Conservation (phyloP, 192 early-diverging fungal genomes). For the Phycomyces nitens region DNA sequence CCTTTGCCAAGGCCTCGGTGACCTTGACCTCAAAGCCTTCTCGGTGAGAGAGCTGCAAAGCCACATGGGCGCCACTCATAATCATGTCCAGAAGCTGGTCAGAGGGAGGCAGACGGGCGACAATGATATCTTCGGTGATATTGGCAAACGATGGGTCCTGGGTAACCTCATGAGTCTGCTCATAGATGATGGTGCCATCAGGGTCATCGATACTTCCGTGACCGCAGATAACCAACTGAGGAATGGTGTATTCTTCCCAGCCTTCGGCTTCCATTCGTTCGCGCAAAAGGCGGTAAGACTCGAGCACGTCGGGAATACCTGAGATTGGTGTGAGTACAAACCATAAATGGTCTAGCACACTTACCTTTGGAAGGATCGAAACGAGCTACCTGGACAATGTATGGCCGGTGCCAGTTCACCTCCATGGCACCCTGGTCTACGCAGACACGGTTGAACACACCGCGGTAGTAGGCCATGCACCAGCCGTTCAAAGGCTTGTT, state of each 20-base stretch:
- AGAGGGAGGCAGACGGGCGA: conserved; percentile 66
- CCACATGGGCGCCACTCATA: conserved; percentile 66
- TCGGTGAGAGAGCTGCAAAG: conserved; percentile 73
- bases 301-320: conserved; percentile 66
- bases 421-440: conserved; percentile 64
- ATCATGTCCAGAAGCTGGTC: conserved; percentile 78
- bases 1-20: conserved; percentile 70
- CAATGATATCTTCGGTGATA: conserved; percentile 55
- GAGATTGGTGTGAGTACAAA: neutral
- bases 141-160: conserved; percentile 43
- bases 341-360: neutral
- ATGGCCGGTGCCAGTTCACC: conserved; percentile 59
- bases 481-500: conserved; percentile 63
- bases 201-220: conserved; percentile 84
- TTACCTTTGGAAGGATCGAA: conserved; percentile 86
- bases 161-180: conserved; percentile 50
- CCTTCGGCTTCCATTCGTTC: conserved; percentile 43
- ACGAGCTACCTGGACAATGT: conserved; percentile 78
- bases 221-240: conserved; percentile 74
- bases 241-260: conserved; percentile 45
- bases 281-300: conserved; percentile 66
- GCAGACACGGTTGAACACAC: conserved; percentile 76
- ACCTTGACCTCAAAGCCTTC: conserved; percentile 88
- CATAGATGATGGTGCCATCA: conserved; percentile 67
- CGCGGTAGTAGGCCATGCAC: conserved; percentile 63